Percentiles rank a stretch among this genome's conserved stretches.
These are phyloP conservation scores for Chaetomiaceae sp. DNA, from an alignment of 2,329 filamentous ascomycete species.

Conservation along the genomic window DNA sequence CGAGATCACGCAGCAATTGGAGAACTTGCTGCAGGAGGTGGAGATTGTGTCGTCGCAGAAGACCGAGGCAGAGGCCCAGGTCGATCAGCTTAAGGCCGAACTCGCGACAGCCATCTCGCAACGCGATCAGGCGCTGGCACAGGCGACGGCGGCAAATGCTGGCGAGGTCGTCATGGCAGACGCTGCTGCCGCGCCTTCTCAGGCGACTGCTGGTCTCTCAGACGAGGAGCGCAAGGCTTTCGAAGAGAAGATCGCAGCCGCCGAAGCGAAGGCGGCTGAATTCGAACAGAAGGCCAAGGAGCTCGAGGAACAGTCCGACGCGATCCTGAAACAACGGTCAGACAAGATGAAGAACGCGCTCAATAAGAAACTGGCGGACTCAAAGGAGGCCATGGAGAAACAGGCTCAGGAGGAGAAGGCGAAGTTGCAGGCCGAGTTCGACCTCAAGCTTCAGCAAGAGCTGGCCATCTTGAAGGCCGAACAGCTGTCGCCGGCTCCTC, in stretches of 20 bases:
- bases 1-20: slow-evolving; percentile 28
- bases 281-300: slow-evolving; percentile 60
- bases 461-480: slow-evolving; percentile 58
- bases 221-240: slow-evolving; percentile 57
- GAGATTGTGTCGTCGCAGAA: slow-evolving; percentile 64
- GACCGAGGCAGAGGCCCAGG: slow-evolving; percentile 59
- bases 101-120: slow-evolving; percentile 59
- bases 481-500: slow-evolving; percentile 31
- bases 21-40: slow-evolving; percentile 49
- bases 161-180: slow-evolving; percentile 30
- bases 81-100: slow-evolving; percentile 51
- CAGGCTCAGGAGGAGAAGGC: slow-evolving; percentile 49
- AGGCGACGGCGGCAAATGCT: slow-evolving; percentile 27
- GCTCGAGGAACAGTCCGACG: slow-evolving; percentile 57
- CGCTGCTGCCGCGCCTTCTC: slow-evolving; percentile 20
- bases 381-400: slow-evolving; percentile 48
- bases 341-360: slow-evolving; percentile 65
- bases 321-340: slow-evolving; percentile 58
- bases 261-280: slow-evolving; percentile 59
- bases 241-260: slow-evolving; percentile 56
- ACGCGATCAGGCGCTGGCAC: slow-evolving; percentile 55
- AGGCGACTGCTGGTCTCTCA: slow-evolving; percentile 35
- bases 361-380: slow-evolving; percentile 66
- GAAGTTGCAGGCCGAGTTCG: slow-evolving; percentile 43
- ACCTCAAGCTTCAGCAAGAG: slow-evolving; percentile 56